Base-by-base conservation (phyloP, 768 basidiomycete species). In the Paxillus rubicundulus region DNA sequence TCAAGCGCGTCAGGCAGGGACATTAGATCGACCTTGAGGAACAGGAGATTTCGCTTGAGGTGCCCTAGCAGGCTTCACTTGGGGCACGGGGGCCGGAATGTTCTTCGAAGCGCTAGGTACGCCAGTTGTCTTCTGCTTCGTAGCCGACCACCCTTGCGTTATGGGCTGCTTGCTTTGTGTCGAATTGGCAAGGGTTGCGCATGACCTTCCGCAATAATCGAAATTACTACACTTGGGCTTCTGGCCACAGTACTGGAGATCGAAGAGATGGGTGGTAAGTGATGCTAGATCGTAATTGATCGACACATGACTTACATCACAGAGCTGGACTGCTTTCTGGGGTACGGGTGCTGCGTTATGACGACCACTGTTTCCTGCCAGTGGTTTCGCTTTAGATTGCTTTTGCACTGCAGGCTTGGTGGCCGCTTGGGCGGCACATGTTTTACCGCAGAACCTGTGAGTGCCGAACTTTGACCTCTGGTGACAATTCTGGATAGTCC, bases 121-220 rank as follows among this genome's bases (percentile, higher is more conserved):
- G 33, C n/a, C 56, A 38, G 45, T 46, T 17, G 55, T 46, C 28
- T 63, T 68, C 27, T 57, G 68, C 36, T 61, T 69, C 20, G 54
- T 48, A 20, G 53, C 36, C 8, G 59, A 5, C 24, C 28, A 39
- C 41, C 47, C 53, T 36, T 68, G 59, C 2, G 46, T 28, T 39
- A 53, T 33, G 12, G 57, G 41, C 47, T 46, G 63, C 47, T 57
- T 64, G 38, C 45, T 40, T 32, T 54, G 67, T 12, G 37, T 47
- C 10, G 69, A 61, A 28, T 66, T 69, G 5, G 81, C 82, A n/a
- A 71, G 59, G 1, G 76, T 70, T 9, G 82, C 84, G 62, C 85
- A 86, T 37, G 77, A 79, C 75, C 82, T 85, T 41, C 83, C 79
- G 53, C 85, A 86, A 63, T 76, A 86, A 48, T 84, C 78, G 60